phyloP scores from a whole-genome alignment of 2,329 filamentous ascomycete genomes.

The Xylariaceae sp. region DNA sequence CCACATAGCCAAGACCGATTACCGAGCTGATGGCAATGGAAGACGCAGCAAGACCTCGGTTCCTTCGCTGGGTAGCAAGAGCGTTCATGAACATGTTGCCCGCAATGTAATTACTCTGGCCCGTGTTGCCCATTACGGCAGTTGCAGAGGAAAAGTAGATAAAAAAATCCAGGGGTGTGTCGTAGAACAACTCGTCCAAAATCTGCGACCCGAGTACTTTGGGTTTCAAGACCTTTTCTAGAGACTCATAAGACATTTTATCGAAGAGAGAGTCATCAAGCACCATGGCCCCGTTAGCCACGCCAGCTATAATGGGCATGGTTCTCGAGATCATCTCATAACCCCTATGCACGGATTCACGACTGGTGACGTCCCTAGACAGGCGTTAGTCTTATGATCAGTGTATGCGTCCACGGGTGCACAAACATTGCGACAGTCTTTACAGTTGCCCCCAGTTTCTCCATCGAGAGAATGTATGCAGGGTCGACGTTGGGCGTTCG shows the following conservation, averaged over 20 bases:
- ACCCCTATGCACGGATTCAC: no score
- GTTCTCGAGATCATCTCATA: constrained; percentile 26
- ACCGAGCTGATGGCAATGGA: constrained; percentile 7
- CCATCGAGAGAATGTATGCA: constrained; percentile 31
- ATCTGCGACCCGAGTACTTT: constrained; percentile 43
- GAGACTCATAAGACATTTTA: constrained; percentile 31
- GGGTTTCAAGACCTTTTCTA: constrained; percentile 36
- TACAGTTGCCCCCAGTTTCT: no score
- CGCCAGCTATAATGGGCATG: constrained; percentile 44
- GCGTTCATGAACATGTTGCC: background rate
- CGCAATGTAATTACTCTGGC: constrained; percentile 6
- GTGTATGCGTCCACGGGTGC: no score
- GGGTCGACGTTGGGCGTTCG: constrained; percentile 40
- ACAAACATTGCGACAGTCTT: no score
- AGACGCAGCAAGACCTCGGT: constrained; percentile 5
- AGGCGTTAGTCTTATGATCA: no score
- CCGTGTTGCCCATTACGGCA: background rate
- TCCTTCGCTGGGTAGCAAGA: background rate
- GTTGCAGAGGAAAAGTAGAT: background rate
- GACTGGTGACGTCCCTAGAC: no score
- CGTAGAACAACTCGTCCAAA: constrained; percentile 40
- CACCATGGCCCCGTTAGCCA: constrained; percentile 48
- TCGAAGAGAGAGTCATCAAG: constrained; percentile 39
- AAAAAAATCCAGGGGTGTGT: background rate
- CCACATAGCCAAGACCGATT: constrained; percentile 29